Base-by-base conservation (phyloP, 495 filamentous ascomycete species). In the Cercophora sp. region DNA sequence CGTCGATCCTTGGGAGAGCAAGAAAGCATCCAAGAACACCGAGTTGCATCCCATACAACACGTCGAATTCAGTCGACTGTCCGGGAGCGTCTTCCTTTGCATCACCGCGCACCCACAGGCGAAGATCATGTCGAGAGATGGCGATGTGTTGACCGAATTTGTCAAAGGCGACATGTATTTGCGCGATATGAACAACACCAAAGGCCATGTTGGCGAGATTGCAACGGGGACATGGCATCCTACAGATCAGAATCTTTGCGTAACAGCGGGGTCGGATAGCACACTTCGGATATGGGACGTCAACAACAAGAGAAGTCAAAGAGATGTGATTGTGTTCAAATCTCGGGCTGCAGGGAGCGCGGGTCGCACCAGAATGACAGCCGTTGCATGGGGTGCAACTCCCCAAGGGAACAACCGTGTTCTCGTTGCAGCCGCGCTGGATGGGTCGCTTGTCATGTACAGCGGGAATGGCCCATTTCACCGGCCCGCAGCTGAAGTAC, bases 91-190 rank as follows among this genome's bases (percentile, higher is more conserved):
- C 48, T 82, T 98, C 39, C 82, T 98, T 22, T 89, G 93, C 56
- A 75, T 96, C 18, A 83, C 90, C 2, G 91, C 91, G 0, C 85
- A 88, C 6, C 81, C 91, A 1, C 94, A 98, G 64, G 89, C 92
- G 2, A 89, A 88, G 66, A 84, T 98, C 36, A 76, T 96, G 60
- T 86, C 79, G 61, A 84, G 93, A 56, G 92, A 98, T 73, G 93
- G 93, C 6, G 89, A 91, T 32, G 77, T 85, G 8, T 50, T 91
- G 10, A 83, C 85, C 2, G 90, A 96, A 66, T 96, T 95, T 56
- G 83, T 86, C 48, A 98, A 98, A 70, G 93, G 93, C 18, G 93
- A 98, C 63, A 96, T 96, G 92, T 98, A 98, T 63, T 70, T 98
- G 50, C 80, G 93, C 32, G 94, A 98, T 63, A 89, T 96, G 81